Base-by-base conservation (phyloP, 345 rosid species). In the Rhodomyrtus tomentosa region DNA sequence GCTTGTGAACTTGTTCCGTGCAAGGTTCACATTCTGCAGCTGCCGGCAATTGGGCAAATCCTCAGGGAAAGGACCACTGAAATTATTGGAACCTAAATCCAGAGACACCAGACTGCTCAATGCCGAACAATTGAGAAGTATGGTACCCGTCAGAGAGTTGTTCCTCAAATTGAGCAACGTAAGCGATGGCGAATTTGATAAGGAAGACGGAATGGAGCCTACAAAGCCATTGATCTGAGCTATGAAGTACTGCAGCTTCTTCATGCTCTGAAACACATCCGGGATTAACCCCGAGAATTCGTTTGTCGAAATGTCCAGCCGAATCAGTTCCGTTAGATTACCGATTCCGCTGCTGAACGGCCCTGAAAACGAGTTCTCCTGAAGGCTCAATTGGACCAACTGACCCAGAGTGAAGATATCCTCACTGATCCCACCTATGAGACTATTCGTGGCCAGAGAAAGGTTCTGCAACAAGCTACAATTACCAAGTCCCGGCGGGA, bases 221-320 rank as follows among this genome's bases (percentile, higher is more conserved):
- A 7, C 7, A 52, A 87, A 56, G 21, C 38, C 25, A 82, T 87
- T 87, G 11, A 83, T 48, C 9, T 45, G 20, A 14, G 85, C 89
- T 12, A 49, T 22, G 83, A 87, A 82, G 52, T 18, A 38, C 80
- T 76, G 53, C 42, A 87, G 85, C 55, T 85, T 84, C 50, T 50
- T n/a, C n/a, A 87, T 58, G 36, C 56, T 45, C 38, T 18, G 56
- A 80, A 87, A 87, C 82, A 53, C 59, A 82, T 87, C 87, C 5
- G 87, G 89, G 27, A 84, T 18, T 11, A 11, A 10, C 12, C 88
- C 89, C 7, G 42, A 82, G 50, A 87, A 84, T 16, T 7, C 2
- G 20, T 87, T 84, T 5, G 12, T 15, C 18, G 89, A 87, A 8
- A 87, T 18, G 55, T 87, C 87, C 55, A 87, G 32, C 20, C 59